Conservation (phyloP, 495 filamentous ascomycete species). For the Trichocladium uniseriatum region DNA sequence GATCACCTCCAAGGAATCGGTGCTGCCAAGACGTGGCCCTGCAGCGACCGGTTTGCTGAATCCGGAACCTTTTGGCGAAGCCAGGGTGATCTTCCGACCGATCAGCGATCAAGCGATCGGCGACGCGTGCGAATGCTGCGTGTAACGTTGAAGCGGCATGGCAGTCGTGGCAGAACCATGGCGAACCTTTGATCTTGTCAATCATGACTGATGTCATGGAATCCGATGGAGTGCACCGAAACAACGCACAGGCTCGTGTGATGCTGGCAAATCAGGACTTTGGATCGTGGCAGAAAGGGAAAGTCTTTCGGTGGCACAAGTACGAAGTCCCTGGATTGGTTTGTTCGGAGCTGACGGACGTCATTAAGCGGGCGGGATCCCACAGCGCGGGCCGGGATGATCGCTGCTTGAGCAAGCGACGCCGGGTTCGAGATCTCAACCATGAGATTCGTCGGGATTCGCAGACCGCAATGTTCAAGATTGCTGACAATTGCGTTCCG, state of each 20-base stretch:
- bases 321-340: not conserved
- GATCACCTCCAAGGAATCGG: not conserved
- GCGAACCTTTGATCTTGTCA: no score
- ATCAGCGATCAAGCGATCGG: not conserved
- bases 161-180: no score
- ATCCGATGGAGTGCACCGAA: not conserved
- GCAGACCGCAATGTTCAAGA: not conserved
- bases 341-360: not conserved
- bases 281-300: not conserved
- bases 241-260: not conserved
- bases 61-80: constrained; percentile 5
- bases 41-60: not conserved
- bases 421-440: not conserved
- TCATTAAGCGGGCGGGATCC: not conserved
- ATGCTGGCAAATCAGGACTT: not conserved
- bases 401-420: not conserved
- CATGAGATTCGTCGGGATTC: not conserved
- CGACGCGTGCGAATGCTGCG: not conserved
- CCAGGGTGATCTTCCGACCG: not conserved
- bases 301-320: not conserved
- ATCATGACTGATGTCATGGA: not conserved
- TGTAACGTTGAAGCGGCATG: not conserved
- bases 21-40: not conserved
- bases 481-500: not conserved
- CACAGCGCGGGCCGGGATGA: not conserved